Evolutionary conservation across 2,329 filamentous ascomycete species (phyloP).

Genomic region (Pestalotiopsis sp.): DNA sequence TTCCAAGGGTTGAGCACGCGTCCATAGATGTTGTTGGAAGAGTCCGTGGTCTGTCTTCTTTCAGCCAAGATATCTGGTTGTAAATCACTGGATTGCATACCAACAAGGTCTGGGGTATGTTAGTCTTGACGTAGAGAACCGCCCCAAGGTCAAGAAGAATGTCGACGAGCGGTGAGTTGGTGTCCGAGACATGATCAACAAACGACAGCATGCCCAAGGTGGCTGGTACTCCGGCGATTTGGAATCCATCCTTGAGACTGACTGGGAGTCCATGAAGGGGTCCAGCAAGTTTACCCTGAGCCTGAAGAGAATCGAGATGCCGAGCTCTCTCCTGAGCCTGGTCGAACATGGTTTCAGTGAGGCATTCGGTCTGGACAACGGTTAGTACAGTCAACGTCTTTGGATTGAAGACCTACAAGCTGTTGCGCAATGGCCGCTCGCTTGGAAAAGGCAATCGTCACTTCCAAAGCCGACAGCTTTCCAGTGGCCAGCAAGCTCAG

Average conservation of each 20-base stretch:
- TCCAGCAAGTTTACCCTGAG: conserved; percentile 47
- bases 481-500: conserved; percentile 18
- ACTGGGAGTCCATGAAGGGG: conserved; percentile 65
- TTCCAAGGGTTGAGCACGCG: conserved; percentile 42
- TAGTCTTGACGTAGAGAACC: conserved; percentile 55
- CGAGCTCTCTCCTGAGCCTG: conserved; percentile 46
- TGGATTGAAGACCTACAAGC: conserved; percentile 14
- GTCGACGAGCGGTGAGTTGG: conserved; percentile 38
- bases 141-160: conserved; percentile 47
- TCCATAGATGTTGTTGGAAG: conserved; percentile 43
- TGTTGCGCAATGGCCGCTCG: conserved; percentile 31
- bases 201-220: conserved; percentile 44
- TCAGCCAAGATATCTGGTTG: neutral
- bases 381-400: neutral
- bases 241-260: conserved; percentile 56
- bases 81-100: neutral
- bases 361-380: conserved; percentile 24
- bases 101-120: conserved; percentile 57
- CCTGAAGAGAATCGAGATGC: conserved; percentile 44
- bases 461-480: conserved; percentile 25
- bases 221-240: conserved; percentile 52
- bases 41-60: conserved; percentile 29
- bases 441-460: conserved; percentile 29
- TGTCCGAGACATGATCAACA: neutral
- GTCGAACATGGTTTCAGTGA: conserved; percentile 53